Conservation (phyloP, 1,284 basidiomycete species). For the Heterobasidion occidentale region DNA sequence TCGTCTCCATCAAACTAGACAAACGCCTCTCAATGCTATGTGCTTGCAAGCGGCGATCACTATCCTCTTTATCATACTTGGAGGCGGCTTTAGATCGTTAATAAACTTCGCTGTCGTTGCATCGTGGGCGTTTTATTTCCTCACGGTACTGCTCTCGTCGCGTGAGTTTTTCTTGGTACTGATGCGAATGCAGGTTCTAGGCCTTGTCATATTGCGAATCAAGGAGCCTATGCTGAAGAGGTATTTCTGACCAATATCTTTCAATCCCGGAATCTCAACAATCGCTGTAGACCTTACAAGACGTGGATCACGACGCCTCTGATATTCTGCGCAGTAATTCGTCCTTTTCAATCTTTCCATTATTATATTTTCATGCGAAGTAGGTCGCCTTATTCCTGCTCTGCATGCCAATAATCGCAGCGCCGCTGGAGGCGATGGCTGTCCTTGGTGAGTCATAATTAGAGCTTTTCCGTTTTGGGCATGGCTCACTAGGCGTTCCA, state of each 20-base stretch:
- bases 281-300: conserved; percentile 67
- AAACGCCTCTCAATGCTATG: conserved; percentile 84
- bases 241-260: conserved; percentile 22
- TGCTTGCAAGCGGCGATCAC: conserved; percentile 72
- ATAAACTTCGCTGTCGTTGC: conserved; percentile 87
- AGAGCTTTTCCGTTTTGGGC: background rate
- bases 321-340: conserved; percentile 78
- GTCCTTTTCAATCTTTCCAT: background rate
- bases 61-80: conserved; percentile 70
- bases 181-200: conserved; percentile 56
- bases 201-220: conserved; percentile 80
- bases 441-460: conserved; percentile 62
- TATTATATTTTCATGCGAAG: background rate
- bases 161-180: background rate
- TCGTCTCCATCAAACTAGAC: conserved; percentile 59
- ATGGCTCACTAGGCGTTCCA: conserved; percentile 16
- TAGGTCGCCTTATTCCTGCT: conserved; percentile 88
- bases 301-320: conserved; percentile 90
- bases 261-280: background rate
- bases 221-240: conserved; percentile 88
- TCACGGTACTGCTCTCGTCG: conserved; percentile 52
- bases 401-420: conserved; percentile 92
- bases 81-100: conserved; percentile 82
- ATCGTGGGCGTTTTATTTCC: conserved; percentile 87
- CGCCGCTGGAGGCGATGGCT: conserved; percentile 81